Evolutionary conservation across 257 asterid species (phyloP).

Genomic region (Gentiana macrophylla): DNA sequence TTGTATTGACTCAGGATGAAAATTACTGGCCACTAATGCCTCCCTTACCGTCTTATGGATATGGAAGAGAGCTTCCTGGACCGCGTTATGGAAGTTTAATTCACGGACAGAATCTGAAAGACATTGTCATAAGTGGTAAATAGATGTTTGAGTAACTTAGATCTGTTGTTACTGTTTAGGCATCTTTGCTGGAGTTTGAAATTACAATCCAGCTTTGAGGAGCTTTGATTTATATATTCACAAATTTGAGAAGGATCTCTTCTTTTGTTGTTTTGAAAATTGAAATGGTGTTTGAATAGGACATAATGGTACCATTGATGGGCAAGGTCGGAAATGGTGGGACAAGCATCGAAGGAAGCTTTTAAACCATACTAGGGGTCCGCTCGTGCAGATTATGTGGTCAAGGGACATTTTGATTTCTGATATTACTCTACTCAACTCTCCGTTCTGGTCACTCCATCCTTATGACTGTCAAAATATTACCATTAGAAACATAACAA

Average conservation of each 20-base stretch:
- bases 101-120: slow-evolving; percentile 83
- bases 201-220: too few relatives aligned
- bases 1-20: slow-evolving; percentile 41
- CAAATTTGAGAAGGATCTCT: too few relatives aligned
- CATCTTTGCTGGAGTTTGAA: too few relatives aligned
- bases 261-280: slow-evolving; percentile 8
- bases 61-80: slow-evolving; percentile 77
- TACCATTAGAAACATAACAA: slow-evolving; percentile 58
- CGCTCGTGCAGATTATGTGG: slow-evolving; percentile 95
- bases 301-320: slow-evolving; percentile 78
- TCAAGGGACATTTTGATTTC: slow-evolving; percentile 71
- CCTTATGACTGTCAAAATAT: slow-evolving; percentile 89
- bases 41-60: slow-evolving; percentile 90
- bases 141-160: too few relatives aligned
- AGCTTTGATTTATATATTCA: too few relatives aligned
- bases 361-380: slow-evolving; percentile 80
- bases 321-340: slow-evolving; percentile 96
- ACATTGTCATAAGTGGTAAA: slow-evolving; percentile 80
- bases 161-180: too few relatives aligned
- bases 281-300: slow-evolving; percentile 38
- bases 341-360: slow-evolving; percentile 46
- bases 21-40: slow-evolving; percentile 83
- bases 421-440: slow-evolving; percentile 68
- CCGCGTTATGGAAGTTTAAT: slow-evolving; percentile 94
- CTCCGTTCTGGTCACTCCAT: slow-evolving; percentile 92